Conservation (phyloP, 1,139 yeast genomes). For the Candida pseudoviswanathii region DNA sequence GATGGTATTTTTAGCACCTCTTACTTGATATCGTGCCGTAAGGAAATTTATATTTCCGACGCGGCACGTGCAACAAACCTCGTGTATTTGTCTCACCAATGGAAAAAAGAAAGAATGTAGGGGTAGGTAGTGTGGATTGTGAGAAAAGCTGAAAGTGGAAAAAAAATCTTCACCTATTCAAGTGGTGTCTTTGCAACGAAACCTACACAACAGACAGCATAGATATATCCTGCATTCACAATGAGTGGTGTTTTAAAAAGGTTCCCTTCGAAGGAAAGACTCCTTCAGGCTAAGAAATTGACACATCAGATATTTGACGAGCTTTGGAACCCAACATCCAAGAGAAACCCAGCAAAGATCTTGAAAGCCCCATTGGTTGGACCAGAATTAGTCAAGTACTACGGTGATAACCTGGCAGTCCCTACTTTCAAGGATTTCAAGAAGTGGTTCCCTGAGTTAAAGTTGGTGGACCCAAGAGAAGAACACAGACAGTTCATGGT, state of each 20-base stretch:
- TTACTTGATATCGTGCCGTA: too few species aligned
- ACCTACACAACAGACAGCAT: neutral
- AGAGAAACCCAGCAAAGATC: slow-evolving; percentile 78
- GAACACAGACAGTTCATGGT: slow-evolving; percentile 67
- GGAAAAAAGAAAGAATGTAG: neutral
- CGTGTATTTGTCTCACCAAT: neutral
- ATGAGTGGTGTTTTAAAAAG: slow-evolving; percentile 19
- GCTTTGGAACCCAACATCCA: slow-evolving; percentile 60
- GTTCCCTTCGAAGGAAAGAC: slow-evolving; percentile 31
- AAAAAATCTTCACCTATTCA: slow-evolving; percentile 1
- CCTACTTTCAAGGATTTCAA: slow-evolving; percentile 65
- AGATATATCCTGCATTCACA: too few species aligned
- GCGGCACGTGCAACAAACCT: neutral
- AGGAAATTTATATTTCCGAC: neutral
- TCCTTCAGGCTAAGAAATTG: slow-evolving; percentile 31
- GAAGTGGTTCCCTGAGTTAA: slow-evolving; percentile 57
- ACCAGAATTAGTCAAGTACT: slow-evolving; percentile 68
- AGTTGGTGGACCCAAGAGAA: slow-evolving; percentile 73
- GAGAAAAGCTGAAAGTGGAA: neutral
- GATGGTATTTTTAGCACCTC: too few species aligned
- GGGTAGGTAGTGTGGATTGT: too few species aligned
- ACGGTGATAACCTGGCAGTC: slow-evolving; percentile 68
- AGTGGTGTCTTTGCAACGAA: neutral
- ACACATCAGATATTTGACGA: slow-evolving; percentile 37
- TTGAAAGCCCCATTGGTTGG: slow-evolving; percentile 77